Evolutionary conservation across 2,329 filamentous ascomycete genomes (phyloP).

Genomic region (Fusarium multiceps): DNA sequence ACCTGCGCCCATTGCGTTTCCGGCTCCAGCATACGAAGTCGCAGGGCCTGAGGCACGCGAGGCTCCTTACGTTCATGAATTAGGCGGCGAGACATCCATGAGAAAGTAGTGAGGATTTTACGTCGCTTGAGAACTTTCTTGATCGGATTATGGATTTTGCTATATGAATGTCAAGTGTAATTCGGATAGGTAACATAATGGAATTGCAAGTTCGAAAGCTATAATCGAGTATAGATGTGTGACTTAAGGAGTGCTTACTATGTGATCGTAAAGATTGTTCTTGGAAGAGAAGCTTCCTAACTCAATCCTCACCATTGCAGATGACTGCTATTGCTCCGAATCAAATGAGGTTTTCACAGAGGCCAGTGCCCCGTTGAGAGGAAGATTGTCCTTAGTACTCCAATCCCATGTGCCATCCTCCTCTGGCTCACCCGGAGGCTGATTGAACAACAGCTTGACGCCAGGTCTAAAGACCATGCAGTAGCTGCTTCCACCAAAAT

Average conservation of each 20-base stretch:
- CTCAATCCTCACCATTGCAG: no score
- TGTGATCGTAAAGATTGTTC: no score
- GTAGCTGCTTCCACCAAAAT: conserved; percentile 7
- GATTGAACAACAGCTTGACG: neutral
- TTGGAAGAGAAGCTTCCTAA: no score
- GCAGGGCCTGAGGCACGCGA: neutral
- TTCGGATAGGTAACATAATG: no score
- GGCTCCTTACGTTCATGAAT: neutral
- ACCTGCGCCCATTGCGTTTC: neutral
- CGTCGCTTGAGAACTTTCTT: no score
- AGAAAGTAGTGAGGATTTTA: neutral
- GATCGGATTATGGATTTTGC: no score
- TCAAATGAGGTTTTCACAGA: no score
- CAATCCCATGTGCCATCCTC: neutral
- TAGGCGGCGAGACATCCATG: neutral
- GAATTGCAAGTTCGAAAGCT: no score
- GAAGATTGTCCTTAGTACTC: neutral
- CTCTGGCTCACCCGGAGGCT: rapidly evolving
- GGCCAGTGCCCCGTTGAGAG: neutral
- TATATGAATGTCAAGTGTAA: no score
- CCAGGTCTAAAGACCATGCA: neutral
- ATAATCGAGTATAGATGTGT: no score
- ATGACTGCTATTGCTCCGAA: no score
- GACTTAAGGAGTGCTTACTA: no score
- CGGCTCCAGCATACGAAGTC: conserved; percentile 2